These are phyloP conservation scores for Mycena albidolilacea DNA, from an alignment of 768 basidiomycete genomes.

Conservation along the genomic window DNA sequence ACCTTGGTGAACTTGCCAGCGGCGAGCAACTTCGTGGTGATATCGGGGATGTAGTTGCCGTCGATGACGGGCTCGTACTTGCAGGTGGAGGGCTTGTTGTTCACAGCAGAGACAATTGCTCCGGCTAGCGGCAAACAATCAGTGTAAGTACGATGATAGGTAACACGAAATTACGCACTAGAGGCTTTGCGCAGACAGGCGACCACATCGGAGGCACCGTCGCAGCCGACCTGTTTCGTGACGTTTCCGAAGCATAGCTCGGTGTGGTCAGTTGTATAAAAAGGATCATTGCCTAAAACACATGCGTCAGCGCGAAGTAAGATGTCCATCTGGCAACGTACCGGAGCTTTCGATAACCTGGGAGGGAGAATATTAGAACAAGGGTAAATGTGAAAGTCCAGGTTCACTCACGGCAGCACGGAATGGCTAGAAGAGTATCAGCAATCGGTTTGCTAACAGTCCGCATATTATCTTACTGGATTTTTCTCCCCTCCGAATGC, in stretches of 20 bases:
- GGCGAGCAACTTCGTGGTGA: conserved; percentile 45
- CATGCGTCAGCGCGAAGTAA: neutral
- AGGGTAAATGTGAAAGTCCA: neutral
- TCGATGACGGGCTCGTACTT: conserved; percentile 43
- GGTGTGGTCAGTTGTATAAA: conserved; percentile 36
- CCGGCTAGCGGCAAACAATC: conserved; percentile 28
- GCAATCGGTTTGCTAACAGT: neutral
- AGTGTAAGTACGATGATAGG: neutral
- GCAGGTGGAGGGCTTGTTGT: conserved; percentile 46
- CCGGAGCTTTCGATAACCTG: conserved; percentile 39
- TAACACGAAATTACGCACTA: conserved; percentile 11
- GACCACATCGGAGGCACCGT: conserved; percentile 27
- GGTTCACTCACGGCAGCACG: conserved; percentile 35
- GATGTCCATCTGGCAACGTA: neutral
- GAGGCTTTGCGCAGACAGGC: conserved; percentile 36
- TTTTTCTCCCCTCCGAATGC: conserved; percentile 39
- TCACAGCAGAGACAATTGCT: conserved; percentile 46
- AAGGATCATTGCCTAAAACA: conserved; percentile 36
- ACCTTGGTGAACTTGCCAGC: conserved; percentile 45
- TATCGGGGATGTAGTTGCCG: conserved; percentile 43
- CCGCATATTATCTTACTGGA: conserved; percentile 24
- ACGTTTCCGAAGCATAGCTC: conserved; percentile 38
- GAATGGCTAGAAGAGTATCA: conserved; percentile 34
- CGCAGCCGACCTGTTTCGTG: conserved; percentile 38
- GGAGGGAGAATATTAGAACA: neutral